These are phyloP conservation scores for Epithemia pelagica DNA, from an alignment of 108 stramenopile genomes.

Conservation along the genomic window DNA sequence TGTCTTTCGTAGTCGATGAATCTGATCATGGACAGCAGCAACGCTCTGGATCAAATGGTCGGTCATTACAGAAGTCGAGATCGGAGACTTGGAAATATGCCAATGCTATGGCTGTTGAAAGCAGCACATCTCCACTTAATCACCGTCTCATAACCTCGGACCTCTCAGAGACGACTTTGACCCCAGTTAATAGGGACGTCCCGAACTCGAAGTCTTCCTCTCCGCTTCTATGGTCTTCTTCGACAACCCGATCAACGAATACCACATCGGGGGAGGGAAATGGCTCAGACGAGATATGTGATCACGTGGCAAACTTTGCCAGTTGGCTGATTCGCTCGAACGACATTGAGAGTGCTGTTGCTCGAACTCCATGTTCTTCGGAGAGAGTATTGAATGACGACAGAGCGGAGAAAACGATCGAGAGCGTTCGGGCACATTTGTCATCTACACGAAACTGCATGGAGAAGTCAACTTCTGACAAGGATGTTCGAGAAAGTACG, in stretches of 20 bases:
- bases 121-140: no score
- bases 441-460: no score
- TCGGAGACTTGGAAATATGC: neutral
- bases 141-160: no score
- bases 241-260: neutral
- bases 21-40: neutral
- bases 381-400: no score
- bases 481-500: no score
- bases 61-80: neutral
- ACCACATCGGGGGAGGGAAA: neutral
- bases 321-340: neutral
- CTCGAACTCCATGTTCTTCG: no score
- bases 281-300: neutral
- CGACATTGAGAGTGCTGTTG: neutral
- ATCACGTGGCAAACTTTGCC: neutral
- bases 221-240: neutral
- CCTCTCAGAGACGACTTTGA: no score
- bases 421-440: no score
- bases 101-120: no score
- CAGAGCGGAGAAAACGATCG: no score
- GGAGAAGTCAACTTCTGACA: neutral
- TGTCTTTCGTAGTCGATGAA: neutral
- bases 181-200: no score
- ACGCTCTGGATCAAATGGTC: neutral
- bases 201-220: no score